Base-by-base conservation (phyloP, 345 rosid species). In the Salix brachista region DNA sequence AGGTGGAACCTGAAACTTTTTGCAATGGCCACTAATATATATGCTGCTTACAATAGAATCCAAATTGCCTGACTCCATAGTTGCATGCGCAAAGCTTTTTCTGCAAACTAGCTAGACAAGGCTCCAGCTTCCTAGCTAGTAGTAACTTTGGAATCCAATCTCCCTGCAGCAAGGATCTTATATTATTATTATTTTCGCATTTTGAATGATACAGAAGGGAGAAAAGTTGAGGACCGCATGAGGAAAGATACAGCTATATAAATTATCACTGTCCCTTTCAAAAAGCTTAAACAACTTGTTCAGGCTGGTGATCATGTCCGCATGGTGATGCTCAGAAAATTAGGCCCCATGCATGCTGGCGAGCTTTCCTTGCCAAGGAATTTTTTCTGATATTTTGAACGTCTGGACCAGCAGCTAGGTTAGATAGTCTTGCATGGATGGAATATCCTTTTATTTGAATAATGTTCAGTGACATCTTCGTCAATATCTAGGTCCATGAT, bases 301-400 rank as follows among this genome's bases (percentile, higher is more conserved):
- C 10, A 23, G 34, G 42, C 48, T 26, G 76, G 79, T 34, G 79
- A 80, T 87, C 56, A 83, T 84, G 81, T 34, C 39, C 4, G 86
- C 80, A 75, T 83, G 86, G 80, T 71, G 89, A 82, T 76, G 28
- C 69, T 30, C 2, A 69, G 21, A 32, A 44, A 10, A 12, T 23
- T 6, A 82, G 83, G 85, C 71, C 89, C 89, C 85, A 83, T 34
- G 30, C 10, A 30, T 30, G 32, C 32, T 23, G 23, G 16, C 0
- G 1, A 9, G 62, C 58, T 34, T 37, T 42, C 1, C 71, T 58
- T 58, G 12, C 41, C 5, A 18, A 17, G 48, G 71, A 71, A 74
- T 67, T 74, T 73, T 30, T 74, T 41, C 30, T 18, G 4, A 21
- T n/a, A 4, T 12, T 34, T 21, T 58, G 25, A 32, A 19, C 12